Evolutionary conservation across 169 alveolate genomes (phyloP).

Genomic region (Plasmodium vivax): DNA sequence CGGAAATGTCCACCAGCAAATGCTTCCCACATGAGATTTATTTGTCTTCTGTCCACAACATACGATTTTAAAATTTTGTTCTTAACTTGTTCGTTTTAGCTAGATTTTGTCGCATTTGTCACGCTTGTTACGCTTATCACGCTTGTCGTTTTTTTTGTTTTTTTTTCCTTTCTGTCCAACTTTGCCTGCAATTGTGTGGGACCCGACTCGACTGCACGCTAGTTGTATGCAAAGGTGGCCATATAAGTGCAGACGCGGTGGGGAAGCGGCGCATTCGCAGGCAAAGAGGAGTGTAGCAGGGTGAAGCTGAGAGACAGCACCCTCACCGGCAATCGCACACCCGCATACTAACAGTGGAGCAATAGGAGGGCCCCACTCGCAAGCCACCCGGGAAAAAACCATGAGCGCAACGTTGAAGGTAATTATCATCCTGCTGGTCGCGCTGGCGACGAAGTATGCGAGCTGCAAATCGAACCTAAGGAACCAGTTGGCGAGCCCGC

Average conservation of each 20-base stretch:
- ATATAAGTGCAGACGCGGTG: background rate
- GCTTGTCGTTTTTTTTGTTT: background rate
- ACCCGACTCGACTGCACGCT: background rate
- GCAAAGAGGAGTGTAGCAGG: background rate
- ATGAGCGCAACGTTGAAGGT: background rate
- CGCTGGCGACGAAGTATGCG: background rate
- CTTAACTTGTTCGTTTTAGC: background rate
- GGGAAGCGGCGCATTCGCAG: background rate
- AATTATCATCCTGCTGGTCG: background rate
- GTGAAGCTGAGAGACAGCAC: background rate
- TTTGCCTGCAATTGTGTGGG: background rate
- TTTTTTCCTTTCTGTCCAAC: background rate
- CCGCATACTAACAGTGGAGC: background rate
- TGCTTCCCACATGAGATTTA: background rate
- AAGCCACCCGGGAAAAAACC: background rate
- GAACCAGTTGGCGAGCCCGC: background rate
- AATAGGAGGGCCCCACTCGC: background rate
- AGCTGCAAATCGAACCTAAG: slow-evolving; percentile 38
- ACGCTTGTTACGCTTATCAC: too few relatives aligned
- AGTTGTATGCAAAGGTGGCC: background rate
- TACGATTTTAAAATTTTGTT: background rate
- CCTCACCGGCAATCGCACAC: background rate
- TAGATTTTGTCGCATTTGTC: background rate
- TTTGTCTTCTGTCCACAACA: background rate
- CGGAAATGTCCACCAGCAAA: background rate